Conservation (phyloP, 164 flowering plant genomes). For the Aristolochia contorta region DNA sequence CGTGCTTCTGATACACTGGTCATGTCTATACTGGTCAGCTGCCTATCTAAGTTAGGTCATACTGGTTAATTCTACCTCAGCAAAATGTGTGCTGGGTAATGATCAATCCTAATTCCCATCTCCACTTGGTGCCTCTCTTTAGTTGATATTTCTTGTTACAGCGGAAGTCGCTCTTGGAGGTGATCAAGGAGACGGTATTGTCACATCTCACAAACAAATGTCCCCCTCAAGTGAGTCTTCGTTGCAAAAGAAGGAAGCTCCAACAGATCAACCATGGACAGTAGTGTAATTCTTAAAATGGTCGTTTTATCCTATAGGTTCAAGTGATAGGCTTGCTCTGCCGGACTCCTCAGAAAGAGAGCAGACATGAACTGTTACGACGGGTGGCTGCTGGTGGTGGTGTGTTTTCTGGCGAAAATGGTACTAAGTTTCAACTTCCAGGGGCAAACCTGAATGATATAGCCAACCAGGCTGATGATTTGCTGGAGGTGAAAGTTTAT, state of each 20-base stretch:
- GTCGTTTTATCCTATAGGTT: slow-evolving; percentile 30
- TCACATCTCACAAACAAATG: slow-evolving; percentile 88
- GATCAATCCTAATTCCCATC: too few relatives aligned
- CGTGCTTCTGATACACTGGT: neutral
- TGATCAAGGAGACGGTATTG: slow-evolving; percentile 81
- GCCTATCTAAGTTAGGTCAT: neutral
- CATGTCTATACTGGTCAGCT: neutral
- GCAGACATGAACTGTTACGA: slow-evolving; percentile 83
- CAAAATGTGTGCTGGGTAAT: too few relatives aligned
- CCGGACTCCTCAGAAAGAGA: slow-evolving; percentile 79
- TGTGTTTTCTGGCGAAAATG: slow-evolving; percentile 51
- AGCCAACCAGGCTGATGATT: slow-evolving; percentile 96
- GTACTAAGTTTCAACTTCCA: slow-evolving; percentile 87
- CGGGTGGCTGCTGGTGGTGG: slow-evolving; percentile 99
- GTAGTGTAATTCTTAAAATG: neutral
- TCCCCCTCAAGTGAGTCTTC: slow-evolving; percentile 76
- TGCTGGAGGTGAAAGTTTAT: slow-evolving; percentile 55
- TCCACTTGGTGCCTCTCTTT: too few relatives aligned
- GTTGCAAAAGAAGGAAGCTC: neutral
- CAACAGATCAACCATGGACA: too few relatives aligned
- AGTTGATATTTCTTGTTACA: slow-evolving; percentile 17
- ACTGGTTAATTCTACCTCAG: neutral
- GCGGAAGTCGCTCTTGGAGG: slow-evolving; percentile 81
- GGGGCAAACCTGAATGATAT: slow-evolving; percentile 92
- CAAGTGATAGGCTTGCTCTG: slow-evolving; percentile 93